These are phyloP conservation scores for Chaetoceros muelleri DNA, from an alignment of 108 stramenopile species.

Conservation along the genomic window DNA sequence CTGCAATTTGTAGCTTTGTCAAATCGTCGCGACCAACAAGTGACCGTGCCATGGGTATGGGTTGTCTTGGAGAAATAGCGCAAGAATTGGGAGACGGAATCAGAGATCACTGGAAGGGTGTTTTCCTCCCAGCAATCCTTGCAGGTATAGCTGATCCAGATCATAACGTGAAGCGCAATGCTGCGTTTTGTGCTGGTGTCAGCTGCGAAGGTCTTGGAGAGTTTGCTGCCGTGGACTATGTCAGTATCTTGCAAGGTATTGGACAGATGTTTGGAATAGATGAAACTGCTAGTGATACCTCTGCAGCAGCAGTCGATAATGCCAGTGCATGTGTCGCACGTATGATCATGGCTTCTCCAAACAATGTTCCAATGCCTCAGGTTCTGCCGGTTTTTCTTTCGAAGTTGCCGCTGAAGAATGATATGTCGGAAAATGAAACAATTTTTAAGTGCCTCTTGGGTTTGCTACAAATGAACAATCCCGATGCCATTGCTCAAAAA, in stretches of 20 bases:
- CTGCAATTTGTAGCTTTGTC: slow-evolving; percentile 77
- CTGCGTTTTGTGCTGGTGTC: slow-evolving; percentile 88
- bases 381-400: slow-evolving; percentile 84
- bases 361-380: slow-evolving; percentile 68
- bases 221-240: slow-evolving; percentile 41
- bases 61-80: slow-evolving; percentile 90
- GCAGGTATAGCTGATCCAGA: slow-evolving; percentile 76
- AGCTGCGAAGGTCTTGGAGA: slow-evolving; percentile 76
- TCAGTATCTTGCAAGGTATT: slow-evolving; percentile 64
- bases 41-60: slow-evolving; percentile 92
- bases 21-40: slow-evolving; percentile 80
- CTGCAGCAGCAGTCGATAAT: slow-evolving; percentile 83
- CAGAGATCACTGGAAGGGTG: slow-evolving; percentile 62
- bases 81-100: slow-evolving; percentile 71
- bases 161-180: slow-evolving; percentile 83
- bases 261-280: slow-evolving; percentile 74
- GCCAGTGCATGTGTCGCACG: slow-evolving; percentile 84
- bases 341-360: slow-evolving; percentile 86
- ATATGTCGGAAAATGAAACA: slow-evolving; percentile 92
- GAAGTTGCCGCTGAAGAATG: slow-evolving; percentile 81
- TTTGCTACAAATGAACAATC: slow-evolving; percentile 75
- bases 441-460: slow-evolving; percentile 89
- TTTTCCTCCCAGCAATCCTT: slow-evolving; percentile 73
- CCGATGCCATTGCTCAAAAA: slow-evolving; percentile 54
- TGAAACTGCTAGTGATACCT: slow-evolving; percentile 42